phyloP scores from a whole-genome alignment of 164 flowering plant genomes.

The Euptelea pleiosperma region DNA sequence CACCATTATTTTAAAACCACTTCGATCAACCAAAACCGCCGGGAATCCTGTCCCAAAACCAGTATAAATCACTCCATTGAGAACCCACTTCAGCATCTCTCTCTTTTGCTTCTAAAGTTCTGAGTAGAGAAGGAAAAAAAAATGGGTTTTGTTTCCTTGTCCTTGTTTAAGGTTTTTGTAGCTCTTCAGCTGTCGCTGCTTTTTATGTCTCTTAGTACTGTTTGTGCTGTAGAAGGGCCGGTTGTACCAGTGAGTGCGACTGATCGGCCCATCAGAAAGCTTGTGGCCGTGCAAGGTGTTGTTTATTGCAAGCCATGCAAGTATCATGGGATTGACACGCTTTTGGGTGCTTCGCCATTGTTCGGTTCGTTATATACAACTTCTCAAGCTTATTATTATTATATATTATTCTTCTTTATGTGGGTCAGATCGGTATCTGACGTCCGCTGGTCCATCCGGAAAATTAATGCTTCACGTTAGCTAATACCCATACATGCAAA shows the following conservation, averaged over 20 bases:
- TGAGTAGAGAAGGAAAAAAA: neutral
- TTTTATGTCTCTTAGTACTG: neutral
- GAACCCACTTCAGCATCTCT: conserved; percentile 11
- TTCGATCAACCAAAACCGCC: conserved; percentile 17
- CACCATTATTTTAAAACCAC: neutral
- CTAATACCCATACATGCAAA: neutral
- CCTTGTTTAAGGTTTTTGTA: conserved; percentile 10
- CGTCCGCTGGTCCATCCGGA: neutral
- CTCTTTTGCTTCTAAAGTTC: neutral
- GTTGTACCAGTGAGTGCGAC: no score
- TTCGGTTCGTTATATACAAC: conserved; percentile 35
- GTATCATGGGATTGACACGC: conserved; percentile 36
- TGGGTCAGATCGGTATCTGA: no score
- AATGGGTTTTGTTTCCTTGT: conserved; percentile 7
- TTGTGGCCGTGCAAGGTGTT: conserved; percentile 57
- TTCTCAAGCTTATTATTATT: no score
- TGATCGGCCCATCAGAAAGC: conserved; percentile 23
- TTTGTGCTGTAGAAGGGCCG: conserved; percentile 5
- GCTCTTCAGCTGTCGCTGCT: conserved; percentile 15
- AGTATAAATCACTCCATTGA: conserved; percentile 19
- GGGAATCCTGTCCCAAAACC: conserved; percentile 8
- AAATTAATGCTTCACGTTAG: neutral
- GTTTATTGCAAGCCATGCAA: conserved; percentile 72
- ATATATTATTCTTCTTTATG: no score
- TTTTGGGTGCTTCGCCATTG: conserved; percentile 42